A percentile compares a stretch with the other conserved stretches of the same genome.
Evolutionary conservation across 2,329 filamentous ascomycete genomes (phyloP).

Genomic region (Pseudonectria foliicola): DNA sequence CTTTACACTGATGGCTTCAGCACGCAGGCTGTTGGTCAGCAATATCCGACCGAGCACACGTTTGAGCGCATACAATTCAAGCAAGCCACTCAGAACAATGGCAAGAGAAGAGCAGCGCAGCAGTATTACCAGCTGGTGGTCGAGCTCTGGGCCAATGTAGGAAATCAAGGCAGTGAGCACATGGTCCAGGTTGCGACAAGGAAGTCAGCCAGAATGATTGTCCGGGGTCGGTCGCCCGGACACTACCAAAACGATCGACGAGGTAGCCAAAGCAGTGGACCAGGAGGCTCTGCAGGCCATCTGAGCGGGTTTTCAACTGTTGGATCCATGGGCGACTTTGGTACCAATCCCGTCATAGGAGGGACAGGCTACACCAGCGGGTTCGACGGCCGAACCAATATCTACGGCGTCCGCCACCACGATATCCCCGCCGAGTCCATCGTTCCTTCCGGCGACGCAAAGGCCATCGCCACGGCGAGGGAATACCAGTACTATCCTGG

Average conservation of each 20-base stretch:
- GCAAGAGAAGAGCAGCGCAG: conserved; percentile 80
- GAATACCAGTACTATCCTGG: conserved; percentile 50
- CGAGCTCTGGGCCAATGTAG: conserved; percentile 69
- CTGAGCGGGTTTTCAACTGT: conserved; percentile 38
- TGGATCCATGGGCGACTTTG: conserved; percentile 22
- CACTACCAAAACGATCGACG: conserved; percentile 69
- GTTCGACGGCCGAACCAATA: conserved; percentile 21
- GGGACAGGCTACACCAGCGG: conserved; percentile 16
- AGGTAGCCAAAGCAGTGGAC: conserved; percentile 61
- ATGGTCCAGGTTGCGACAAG: conserved; percentile 66
- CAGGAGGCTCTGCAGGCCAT: conserved; percentile 56
- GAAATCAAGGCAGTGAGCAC: conserved; percentile 39
- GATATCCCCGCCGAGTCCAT: conserved; percentile 45
- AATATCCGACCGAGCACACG: conserved; percentile 46
- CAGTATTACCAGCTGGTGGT: conserved; percentile 91
- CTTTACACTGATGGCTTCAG: conserved; percentile 37
- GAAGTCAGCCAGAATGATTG: conserved; percentile 75
- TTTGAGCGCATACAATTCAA: conserved; percentile 96
- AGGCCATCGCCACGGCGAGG: conserved; percentile 41
- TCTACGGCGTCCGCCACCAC: conserved; percentile 41
- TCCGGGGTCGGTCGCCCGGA: conserved; percentile 75
- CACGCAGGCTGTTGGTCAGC: conserved; percentile 24
- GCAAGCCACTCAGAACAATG: conserved; percentile 88
- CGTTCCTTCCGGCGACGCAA: conserved; percentile 45
- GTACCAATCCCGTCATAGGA: conserved; percentile 30